These are phyloP conservation scores for Cryphonectria radicalis DNA, from an alignment of 2,329 filamentous ascomycete genomes.

Conservation along the genomic window DNA sequence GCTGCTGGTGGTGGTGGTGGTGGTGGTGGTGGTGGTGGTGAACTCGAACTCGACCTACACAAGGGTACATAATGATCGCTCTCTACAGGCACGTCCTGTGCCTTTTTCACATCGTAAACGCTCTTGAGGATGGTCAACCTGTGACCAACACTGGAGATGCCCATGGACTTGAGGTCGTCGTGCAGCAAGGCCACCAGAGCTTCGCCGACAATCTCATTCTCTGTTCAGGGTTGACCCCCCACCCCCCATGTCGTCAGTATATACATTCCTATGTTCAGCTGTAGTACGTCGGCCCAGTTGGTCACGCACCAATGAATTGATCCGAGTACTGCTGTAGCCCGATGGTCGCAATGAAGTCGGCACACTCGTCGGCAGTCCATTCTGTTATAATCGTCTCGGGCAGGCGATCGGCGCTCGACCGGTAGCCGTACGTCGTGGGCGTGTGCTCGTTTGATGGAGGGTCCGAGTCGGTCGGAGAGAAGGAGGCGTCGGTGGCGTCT, in stretches of 20 bases:
- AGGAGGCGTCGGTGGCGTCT: conserved; percentile 67
- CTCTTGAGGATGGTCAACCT: conserved; percentile 92
- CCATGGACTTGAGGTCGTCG: conserved; percentile 94
- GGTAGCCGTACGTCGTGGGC: conserved; percentile 76
- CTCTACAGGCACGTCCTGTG: conserved; percentile 88
- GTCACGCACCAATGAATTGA: conserved; percentile 74
- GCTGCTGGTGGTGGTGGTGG: background rate
- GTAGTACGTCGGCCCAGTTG: background rate
- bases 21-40: background rate
- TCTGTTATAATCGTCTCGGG: conserved; percentile 78
- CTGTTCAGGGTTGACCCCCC: conserved; percentile 48
- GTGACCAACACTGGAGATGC: conserved; percentile 89
- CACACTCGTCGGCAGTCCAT: conserved; percentile 86
- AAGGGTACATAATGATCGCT: conserved; percentile 91
- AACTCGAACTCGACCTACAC: conserved; percentile 62
- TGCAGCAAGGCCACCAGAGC: conserved; percentile 87
- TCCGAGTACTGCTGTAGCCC: conserved; percentile 83
- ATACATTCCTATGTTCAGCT: conserved; percentile 12
- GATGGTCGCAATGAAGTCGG: conserved; percentile 82
- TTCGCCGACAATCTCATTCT: conserved; percentile 93
- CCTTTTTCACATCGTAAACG: conserved; percentile 95
- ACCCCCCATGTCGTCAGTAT: conserved; percentile 34
- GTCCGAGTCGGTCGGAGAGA: conserved; percentile 73
- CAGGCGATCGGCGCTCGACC: conserved; percentile 65
- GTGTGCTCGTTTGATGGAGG: conserved; percentile 74